Base-by-base conservation (phyloP, 768 basidiomycete genomes). In the Pleurotus sapidus region DNA sequence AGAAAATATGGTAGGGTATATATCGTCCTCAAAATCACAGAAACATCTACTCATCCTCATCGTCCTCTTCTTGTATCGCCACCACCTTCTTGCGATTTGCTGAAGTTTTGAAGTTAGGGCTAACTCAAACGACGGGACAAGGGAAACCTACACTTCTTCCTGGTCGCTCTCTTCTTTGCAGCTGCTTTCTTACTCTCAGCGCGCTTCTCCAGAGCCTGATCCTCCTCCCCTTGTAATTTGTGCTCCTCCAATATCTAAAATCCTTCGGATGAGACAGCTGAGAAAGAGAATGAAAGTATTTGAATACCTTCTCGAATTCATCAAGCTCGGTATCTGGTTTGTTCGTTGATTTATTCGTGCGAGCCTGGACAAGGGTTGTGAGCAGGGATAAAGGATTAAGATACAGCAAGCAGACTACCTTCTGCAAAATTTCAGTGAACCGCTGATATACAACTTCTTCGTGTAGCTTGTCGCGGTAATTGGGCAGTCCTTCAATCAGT, bases 401-500 rank as follows among this genome's bases (percentile, higher is more conserved):
- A 7, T n/a, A 46, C 20, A 14, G 38, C 11, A 60, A 75, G 37
- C 25, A 34, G 30, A 34, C 30, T 34, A 87, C 93, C 83, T 98
- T 99, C 49, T 73, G 73, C n/a, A 99, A 80, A 58, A 98, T 98
- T 67, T 98, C 95, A 24, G 80, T 80, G 71, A 99, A 98, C 46
- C 86, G 77, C 27, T 77, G 79, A 68, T 81, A 98, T 4, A 99
- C 96, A 1, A 71, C 76, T 42, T 84, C 78, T 60, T 98, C 95
- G 72, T 96, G 92, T 40, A 99, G 74, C 72, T 99, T 99, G 77
- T 98, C 97, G 53, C 94, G 88, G 66, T 99, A 99, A 73, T 87
- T 90, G 46, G 88, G 92, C 23, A 99, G 70, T 1, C 85, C 95
- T 61, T 98, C 96, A 63, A 94, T 91, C 59, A 98, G 83, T 69